A percentile compares a stretch with the other conserved stretches of the same genome.
Evolutionary conservation across 1,284 basidiomycete genomes (phyloP).

Genomic region (Psilocybe mexicana): DNA sequence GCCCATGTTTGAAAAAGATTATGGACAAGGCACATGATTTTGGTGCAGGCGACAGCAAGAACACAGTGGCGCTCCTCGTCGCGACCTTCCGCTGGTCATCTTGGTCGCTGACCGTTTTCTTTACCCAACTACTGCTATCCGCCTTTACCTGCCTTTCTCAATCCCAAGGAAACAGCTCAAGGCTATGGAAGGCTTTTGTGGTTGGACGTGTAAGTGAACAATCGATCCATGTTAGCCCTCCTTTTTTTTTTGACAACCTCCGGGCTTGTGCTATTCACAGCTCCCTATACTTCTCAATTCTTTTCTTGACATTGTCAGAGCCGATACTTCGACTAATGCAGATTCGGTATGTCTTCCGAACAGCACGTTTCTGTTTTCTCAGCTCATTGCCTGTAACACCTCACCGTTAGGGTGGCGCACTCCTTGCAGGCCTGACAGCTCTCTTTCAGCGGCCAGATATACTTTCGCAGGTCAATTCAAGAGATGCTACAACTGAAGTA

Average conservation of each 20-base stretch:
- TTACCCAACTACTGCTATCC: conserved; percentile 64
- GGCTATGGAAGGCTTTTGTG: conserved; percentile 71
- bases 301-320: conserved; percentile 55
- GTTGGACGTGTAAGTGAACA: conserved; percentile 58
- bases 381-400: conserved; percentile 2
- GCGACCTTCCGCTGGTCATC: conserved; percentile 62
- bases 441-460: conserved; percentile 53
- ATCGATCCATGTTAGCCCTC: not conserved
- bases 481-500: conserved; percentile 19
- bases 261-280: conserved; percentile 34
- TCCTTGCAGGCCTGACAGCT: conserved; percentile 54
- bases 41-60: conserved; percentile 59
- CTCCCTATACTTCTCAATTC: conserved; percentile 57
- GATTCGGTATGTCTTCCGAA: conserved; percentile 53
- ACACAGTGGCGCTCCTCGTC: conserved; percentile 57
- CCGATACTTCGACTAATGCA: conserved; percentile 46
- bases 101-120: conserved; percentile 68
- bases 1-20: conserved; percentile 42
- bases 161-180: conserved; percentile 36
- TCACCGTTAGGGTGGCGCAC: conserved; percentile 49
- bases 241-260: too few species aligned
- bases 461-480: conserved; percentile 42
- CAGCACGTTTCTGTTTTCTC: not conserved
- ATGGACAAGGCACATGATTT: conserved; percentile 55
- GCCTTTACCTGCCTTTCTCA: conserved; percentile 63